phyloP scores from a whole-genome alignment of 257 asterid species.

The Capsicum rhomboideum region DNA sequence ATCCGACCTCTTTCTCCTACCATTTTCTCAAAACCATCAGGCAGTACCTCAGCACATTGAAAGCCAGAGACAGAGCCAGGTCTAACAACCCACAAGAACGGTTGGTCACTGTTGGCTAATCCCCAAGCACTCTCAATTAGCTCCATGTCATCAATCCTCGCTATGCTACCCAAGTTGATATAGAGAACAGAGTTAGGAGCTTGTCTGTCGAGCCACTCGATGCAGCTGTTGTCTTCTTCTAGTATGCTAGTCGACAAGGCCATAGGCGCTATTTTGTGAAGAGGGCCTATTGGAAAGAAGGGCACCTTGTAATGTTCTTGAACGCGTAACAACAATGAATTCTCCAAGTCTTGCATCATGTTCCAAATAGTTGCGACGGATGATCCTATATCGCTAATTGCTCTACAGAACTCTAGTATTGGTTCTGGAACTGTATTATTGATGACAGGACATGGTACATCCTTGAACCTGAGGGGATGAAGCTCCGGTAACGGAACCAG shows the following conservation, averaged over 20 bases:
- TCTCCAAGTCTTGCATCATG: constrained; percentile 19
- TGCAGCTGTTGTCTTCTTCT: constrained; percentile 19
- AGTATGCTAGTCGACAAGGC: constrained; percentile 21
- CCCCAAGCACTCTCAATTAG: constrained; percentile 33
- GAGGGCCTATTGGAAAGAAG: constrained; percentile 46
- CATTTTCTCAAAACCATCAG: neutral
- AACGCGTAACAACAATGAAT: constrained; percentile 10
- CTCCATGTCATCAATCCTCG: constrained; percentile 7
- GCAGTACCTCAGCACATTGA: neutral
- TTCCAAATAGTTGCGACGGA: constrained; percentile 42
- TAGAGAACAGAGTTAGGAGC: constrained; percentile 30
- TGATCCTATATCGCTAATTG: constrained; percentile 19
- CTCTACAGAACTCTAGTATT: constrained; percentile 4
- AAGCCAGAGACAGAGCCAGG: constrained; percentile 7
- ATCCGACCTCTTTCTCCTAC: constrained; percentile 15
- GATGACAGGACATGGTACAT: constrained; percentile 9
- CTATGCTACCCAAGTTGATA: constrained; percentile 37
- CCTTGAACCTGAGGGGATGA: constrained; percentile 22
- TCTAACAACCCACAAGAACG: constrained; percentile 40
- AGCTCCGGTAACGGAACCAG: constrained; percentile 19
- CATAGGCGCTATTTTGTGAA: constrained; percentile 33
- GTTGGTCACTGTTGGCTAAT: constrained; percentile 28
- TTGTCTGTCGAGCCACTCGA: constrained; percentile 36
- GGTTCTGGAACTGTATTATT: neutral
- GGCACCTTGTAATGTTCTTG: constrained; percentile 30